Percentiles rank a stretch among this genome's conserved stretches.
Evolutionary conservation across 2,329 filamentous ascomycete species (phyloP).

Genomic region (Sporothrix brunneoviolacea): DNA sequence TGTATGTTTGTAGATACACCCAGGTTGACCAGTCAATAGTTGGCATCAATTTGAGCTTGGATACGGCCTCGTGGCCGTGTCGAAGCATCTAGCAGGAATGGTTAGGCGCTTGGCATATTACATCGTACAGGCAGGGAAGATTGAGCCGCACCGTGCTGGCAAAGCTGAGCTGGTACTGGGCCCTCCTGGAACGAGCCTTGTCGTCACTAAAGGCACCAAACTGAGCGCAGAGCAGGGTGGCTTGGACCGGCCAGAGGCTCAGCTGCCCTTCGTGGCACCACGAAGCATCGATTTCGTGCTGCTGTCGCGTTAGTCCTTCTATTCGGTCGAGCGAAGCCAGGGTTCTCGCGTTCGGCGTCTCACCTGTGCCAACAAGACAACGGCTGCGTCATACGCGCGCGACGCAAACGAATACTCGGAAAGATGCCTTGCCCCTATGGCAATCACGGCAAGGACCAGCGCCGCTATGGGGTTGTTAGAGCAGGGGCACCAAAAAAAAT

Average conservation of each 20-base stretch:
- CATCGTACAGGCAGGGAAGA: background rate
- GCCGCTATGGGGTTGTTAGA: background rate
- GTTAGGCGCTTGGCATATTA: background rate
- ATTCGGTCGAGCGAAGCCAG: too few relatives aligned
- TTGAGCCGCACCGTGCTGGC: background rate
- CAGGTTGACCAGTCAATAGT: background rate
- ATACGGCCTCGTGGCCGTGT: background rate
- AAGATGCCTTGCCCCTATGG: background rate
- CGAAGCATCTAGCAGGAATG: background rate
- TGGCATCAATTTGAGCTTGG: background rate
- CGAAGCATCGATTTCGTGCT: background rate
- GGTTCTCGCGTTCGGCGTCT: background rate
- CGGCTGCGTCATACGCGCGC: background rate
- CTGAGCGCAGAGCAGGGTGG: background rate
- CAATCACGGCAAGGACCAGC: background rate
- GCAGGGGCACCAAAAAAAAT: too few relatives aligned
- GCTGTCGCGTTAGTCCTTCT: background rate
- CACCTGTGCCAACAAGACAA: background rate
- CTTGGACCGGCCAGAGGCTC: background rate
- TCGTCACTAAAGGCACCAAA: background rate
- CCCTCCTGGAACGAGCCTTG: background rate
- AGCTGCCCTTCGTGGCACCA: background rate
- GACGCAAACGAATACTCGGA: background rate
- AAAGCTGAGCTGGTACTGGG: background rate
- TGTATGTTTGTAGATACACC: background rate